Percentiles rank a stretch among this genome's conserved stretches.
These are phyloP conservation scores for Mucor piriformis DNA, from an alignment of 371 early-diverging fungal species.

Conservation along the genomic window DNA sequence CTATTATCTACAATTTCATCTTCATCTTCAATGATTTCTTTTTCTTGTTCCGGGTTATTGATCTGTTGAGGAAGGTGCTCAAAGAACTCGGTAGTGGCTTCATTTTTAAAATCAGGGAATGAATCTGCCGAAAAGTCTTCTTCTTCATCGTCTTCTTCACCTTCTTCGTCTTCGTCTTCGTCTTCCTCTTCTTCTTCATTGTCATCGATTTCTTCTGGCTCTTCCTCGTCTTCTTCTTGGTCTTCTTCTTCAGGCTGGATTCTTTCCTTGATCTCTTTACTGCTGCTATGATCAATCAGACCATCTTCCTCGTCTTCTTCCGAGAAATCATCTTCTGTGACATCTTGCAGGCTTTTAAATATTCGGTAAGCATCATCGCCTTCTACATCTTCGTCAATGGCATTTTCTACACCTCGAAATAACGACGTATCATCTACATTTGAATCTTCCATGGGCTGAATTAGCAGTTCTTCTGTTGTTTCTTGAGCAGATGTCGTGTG, in stretches of 20 bases:
- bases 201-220: neutral
- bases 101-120: slow-evolving; percentile 20
- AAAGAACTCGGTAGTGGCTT: slow-evolving; percentile 22
- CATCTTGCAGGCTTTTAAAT: slow-evolving; percentile 22
- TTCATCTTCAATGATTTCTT: slow-evolving; percentile 4
- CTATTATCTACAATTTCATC: slow-evolving; percentile 7
- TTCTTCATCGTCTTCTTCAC: slow-evolving; percentile 10
- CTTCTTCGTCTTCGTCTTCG: slow-evolving; percentile 7
- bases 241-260: slow-evolving; percentile 12
- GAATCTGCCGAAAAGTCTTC: slow-evolving; percentile 5
- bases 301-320: slow-evolving; percentile 12
- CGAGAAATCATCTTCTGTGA: slow-evolving; percentile 2
- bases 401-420: slow-evolving; percentile 14
- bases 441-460: neutral
- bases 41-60: slow-evolving; percentile 1
- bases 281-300: neutral
- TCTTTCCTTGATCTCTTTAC: neutral
- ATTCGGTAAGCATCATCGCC: slow-evolving; percentile 22
- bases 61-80: slow-evolving; percentile 19
- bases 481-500: neutral
- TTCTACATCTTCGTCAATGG: slow-evolving; percentile 9
- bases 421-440: slow-evolving; percentile 21
- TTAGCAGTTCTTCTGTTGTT: neutral
- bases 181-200: slow-evolving; percentile 19
- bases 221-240: slow-evolving; percentile 3